These are phyloP conservation scores for Daldinia bambusicola DNA, from an alignment of 495 filamentous ascomycete species.

Conservation along the genomic window DNA sequence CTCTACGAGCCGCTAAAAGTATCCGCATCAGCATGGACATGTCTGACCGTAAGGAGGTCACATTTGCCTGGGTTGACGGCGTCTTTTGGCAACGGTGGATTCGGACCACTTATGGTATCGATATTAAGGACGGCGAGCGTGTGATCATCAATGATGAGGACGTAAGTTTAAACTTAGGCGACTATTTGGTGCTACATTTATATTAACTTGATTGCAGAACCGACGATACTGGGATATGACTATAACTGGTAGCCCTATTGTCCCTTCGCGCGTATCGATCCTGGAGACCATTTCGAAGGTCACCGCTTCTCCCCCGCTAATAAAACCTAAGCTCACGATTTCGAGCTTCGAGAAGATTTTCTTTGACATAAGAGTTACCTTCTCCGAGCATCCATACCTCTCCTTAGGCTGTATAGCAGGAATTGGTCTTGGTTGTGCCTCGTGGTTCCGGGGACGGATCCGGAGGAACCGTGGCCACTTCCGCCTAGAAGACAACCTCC, in stretches of 20 bases:
- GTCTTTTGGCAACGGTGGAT: conserved; percentile 99
- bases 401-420: conserved; percentile 70
- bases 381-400: conserved; percentile 76
- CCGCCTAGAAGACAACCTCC: conserved; percentile 78
- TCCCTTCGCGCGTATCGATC: conserved; percentile 91
- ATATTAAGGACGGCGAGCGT: conserved; percentile 82
- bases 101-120: conserved; percentile 89
- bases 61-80: conserved; percentile 98
- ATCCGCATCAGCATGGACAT: conserved; percentile 90
- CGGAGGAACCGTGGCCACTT: conserved; percentile 73
- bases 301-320: conserved; percentile 75
- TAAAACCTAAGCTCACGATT: conserved; percentile 87
- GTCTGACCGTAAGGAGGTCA: conserved; percentile 85
- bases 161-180: conserved; percentile 64
- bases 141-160: conserved; percentile 98
- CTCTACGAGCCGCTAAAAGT: conserved; percentile 85
- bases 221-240: conserved; percentile 95
- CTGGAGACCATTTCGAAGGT: conserved; percentile 90
- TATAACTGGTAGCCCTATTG: conserved; percentile 84
- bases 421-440: conserved; percentile 57
- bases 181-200: background rate
- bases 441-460: conserved; percentile 68
- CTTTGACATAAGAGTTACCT: conserved; percentile 75
- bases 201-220: conserved; percentile 64
- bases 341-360: conserved; percentile 79